These are phyloP conservation scores for Phytophthora agathidicida DNA, from an alignment of 352 stramenopile genomes.

Conservation along the genomic window DNA sequence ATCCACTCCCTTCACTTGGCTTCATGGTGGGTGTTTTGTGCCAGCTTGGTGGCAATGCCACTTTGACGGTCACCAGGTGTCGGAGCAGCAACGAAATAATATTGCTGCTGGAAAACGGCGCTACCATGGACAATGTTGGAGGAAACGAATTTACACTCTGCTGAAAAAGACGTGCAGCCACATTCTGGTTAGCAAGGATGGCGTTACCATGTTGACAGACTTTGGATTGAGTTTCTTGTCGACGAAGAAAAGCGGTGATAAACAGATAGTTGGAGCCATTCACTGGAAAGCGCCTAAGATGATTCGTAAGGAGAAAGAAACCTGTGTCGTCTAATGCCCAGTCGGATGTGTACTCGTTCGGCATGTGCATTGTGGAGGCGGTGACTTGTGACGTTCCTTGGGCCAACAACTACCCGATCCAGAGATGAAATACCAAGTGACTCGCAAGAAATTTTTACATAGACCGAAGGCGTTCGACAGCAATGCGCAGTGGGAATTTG, in stretches of 20 bases:
- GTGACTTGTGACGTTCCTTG: conserved; percentile 14
- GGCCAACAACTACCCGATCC: neutral
- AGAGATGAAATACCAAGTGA: conserved; percentile 15
- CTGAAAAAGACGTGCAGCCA: conserved; percentile 26
- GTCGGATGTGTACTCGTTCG: conserved; percentile 25
- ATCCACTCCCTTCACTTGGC: too few species aligned
- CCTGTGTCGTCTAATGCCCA: neutral
- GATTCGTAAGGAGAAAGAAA: conserved; percentile 15
- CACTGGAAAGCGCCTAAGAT: conserved; percentile 14
- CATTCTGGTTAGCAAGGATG: conserved; percentile 24
- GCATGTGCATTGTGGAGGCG: conserved; percentile 19
- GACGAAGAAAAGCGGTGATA: conserved; percentile 4
- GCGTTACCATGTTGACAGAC: conserved; percentile 20
- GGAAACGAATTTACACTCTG: too few species aligned
- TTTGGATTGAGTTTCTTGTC: conserved; percentile 19
- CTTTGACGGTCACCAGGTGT: too few species aligned
- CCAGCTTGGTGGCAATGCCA: too few species aligned
- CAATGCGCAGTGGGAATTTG: conserved; percentile 15
- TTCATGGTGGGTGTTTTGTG: too few species aligned
- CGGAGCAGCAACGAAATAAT: too few species aligned
- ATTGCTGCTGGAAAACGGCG: too few species aligned
- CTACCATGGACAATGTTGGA: too few species aligned
- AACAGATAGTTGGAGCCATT: conserved; percentile 9
- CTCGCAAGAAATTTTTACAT: conserved; percentile 6
- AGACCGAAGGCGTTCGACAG: conserved; percentile 11